Conservation (phyloP, 2,329 filamentous ascomycete genomes). For the Chaetomium sp. region DNA sequence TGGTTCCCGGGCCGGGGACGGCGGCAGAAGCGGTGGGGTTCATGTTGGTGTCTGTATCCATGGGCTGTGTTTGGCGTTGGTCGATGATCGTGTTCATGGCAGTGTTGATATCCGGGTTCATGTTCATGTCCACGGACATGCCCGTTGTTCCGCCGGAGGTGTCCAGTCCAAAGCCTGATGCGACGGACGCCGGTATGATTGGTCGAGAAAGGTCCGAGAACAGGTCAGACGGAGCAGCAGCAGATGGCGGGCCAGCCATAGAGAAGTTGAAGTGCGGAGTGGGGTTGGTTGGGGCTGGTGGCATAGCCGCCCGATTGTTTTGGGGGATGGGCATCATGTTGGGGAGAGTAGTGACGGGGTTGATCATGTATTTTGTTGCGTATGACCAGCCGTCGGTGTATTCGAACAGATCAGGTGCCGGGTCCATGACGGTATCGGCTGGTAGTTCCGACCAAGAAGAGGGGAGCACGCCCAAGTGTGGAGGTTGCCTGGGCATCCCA, state of each 20-base stretch:
- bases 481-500: constrained; percentile 5
- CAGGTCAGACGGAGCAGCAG: not conserved
- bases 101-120: no score
- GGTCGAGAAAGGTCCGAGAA: not conserved
- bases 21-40: not conserved
- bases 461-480: not conserved
- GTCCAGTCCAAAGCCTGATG: not conserved
- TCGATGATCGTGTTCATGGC: no score
- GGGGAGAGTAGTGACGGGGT: constrained; percentile 4
- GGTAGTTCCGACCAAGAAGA: not conserved
- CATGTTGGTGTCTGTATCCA: not conserved
- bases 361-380: constrained; percentile 3
- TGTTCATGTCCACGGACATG: no score
- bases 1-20: not conserved
- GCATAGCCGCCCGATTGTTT: not conserved
- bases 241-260: not conserved
- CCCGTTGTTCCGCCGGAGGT: no score
- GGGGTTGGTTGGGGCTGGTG: not conserved
- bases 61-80: not conserved
- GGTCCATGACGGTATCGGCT: not conserved
- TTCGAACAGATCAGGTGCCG: constrained; percentile 7
- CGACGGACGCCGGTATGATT: not conserved
- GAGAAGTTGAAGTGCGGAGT: not conserved
- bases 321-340: constrained; percentile 4
- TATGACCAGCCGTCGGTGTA: constrained; percentile 10